Evolutionary conservation across 2,329 filamentous ascomycete species (phyloP).

Genomic region (Scytalidium sp.): DNA sequence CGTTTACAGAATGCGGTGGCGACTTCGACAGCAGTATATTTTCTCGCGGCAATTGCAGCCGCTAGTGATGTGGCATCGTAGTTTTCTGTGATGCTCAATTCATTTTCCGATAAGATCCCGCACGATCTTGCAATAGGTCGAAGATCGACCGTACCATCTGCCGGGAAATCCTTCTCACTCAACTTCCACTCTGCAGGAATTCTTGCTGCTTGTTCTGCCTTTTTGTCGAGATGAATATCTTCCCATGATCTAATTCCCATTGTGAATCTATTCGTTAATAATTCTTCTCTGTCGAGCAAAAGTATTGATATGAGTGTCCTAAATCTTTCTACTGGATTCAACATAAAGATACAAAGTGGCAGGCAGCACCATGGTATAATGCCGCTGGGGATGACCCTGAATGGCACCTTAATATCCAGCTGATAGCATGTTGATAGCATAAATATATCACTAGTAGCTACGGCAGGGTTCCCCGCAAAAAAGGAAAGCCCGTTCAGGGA

Average conservation of each 20-base stretch:
- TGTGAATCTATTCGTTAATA: no score
- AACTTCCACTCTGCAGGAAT: conserved; percentile 16
- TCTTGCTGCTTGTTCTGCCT: conserved; percentile 12
- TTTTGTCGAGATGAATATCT: conserved; percentile 14
- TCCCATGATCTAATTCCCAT: conserved; percentile 10
- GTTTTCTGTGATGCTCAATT: conserved; percentile 22
- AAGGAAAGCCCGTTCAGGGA: no score
- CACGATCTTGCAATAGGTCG: conserved; percentile 11
- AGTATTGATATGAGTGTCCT: no score
- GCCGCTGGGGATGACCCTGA: no score
- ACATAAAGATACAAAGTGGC: no score
- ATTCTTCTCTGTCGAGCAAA: no score
- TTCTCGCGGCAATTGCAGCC: conserved; percentile 16
- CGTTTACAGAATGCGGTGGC: conserved; percentile 45
- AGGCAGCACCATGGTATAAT: no score
- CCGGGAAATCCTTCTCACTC: conserved; percentile 3
- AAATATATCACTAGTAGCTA: no score
- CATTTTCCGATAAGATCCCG: conserved; percentile 20
- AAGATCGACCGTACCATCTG: conserved; percentile 9
- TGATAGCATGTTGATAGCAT: no score
- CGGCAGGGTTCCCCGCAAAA: no score
- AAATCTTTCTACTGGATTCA: no score
- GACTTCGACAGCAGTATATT: conserved; percentile 31
- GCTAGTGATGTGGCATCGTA: conserved; percentile 22
- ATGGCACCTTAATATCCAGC: no score